A percentile compares a stretch with the other conserved stretches of the same genome.
phyloP scores from a whole-genome alignment of 2,329 filamentous ascomycete genomes.

The Xylariaceae sp. region DNA sequence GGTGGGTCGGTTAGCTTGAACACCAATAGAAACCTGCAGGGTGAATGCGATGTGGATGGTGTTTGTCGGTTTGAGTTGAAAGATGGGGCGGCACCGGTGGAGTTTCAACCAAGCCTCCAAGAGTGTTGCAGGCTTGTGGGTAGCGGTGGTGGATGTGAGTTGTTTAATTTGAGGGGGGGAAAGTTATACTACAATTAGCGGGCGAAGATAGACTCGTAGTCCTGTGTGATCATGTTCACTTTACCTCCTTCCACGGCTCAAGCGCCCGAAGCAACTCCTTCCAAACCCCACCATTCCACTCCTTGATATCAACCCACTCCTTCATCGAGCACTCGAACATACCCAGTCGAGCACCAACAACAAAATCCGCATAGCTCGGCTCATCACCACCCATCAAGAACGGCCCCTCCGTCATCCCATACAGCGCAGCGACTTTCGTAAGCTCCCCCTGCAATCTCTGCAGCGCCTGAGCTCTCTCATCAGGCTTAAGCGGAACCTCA shows the following conservation, averaged over 20 bases:
- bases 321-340: neutral
- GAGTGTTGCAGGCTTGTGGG: constrained; percentile 22
- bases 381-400: neutral
- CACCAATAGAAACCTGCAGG: constrained; percentile 15
- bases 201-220: no score
- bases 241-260: neutral
- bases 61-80: constrained; percentile 18
- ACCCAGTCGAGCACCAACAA: neutral
- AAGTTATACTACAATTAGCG: no score
- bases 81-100: constrained; percentile 14
- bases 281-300: neutral
- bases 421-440: neutral
- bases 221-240: neutral
- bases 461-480: neutral
- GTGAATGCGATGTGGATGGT: constrained; percentile 18
- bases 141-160: no score
- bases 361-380: neutral
- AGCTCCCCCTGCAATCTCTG: neutral
- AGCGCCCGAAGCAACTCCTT: neutral
- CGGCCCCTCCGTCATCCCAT: neutral
- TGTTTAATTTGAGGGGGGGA: no score
- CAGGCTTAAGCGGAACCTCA: neutral
- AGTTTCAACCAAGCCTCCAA: constrained; percentile 20
- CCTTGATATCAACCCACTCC: neutral
- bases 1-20: constrained; percentile 1